Evolutionary conservation across 345 rosid genomes (phyloP).

Genomic region (Pugionium cornutum): DNA sequence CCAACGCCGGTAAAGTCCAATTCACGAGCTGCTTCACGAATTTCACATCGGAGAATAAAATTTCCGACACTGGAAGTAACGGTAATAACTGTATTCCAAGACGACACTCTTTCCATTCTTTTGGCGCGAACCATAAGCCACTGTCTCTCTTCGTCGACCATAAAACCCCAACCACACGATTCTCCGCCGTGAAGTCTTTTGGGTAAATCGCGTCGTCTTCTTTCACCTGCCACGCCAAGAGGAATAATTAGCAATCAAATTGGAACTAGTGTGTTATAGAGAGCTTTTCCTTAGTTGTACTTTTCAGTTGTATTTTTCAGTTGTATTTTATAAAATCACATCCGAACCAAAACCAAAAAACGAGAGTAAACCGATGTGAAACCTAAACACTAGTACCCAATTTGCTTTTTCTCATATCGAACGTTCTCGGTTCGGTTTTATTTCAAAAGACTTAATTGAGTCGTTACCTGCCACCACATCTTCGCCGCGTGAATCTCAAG

Average conservation of each 20-base stretch:
- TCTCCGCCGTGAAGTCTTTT: constrained; percentile 66
- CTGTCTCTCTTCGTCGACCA: constrained; percentile 95
- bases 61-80: constrained; percentile 63
- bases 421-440: constrained; percentile 8
- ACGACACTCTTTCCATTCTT: constrained; percentile 75
- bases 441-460: background rate
- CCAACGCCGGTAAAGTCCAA: constrained; percentile 74
- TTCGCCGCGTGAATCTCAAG: constrained; percentile 88
- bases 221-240: constrained; percentile 72
- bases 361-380: background rate
- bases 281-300: too few species aligned
- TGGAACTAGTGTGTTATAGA: background rate
- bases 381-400: background rate
- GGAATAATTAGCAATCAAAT: background rate
- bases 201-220: constrained; percentile 55
- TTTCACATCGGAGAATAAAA: constrained; percentile 63
- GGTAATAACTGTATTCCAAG: constrained; percentile 90
- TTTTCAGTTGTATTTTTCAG: too few species aligned
- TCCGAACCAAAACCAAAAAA: background rate
- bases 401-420: background rate
- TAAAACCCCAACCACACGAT: constrained; percentile 77
- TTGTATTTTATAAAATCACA: too few species aligned
- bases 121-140: constrained; percentile 88
- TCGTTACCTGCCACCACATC: constrained; percentile 93
- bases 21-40: constrained; percentile 69